Evolutionary conservation across 148 eudicot species (phyloP).

Genomic region (Silene latifolia): DNA sequence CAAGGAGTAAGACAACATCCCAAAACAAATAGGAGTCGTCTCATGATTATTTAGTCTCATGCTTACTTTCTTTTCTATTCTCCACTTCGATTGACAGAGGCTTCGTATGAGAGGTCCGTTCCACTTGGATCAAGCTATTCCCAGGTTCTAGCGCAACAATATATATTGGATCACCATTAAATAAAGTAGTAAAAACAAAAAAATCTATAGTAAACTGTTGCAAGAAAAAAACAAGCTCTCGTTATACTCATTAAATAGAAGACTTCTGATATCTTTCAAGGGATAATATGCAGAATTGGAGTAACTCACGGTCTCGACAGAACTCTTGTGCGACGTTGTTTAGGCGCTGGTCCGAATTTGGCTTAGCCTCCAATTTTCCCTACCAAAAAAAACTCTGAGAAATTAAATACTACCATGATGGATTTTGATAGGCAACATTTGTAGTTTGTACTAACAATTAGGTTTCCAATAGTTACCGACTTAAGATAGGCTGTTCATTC

Average conservation of each 20-base stretch:
- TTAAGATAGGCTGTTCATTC: background rate
- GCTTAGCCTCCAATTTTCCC: slow-evolving; percentile 34
- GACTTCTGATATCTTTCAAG: slow-evolving; percentile 3
- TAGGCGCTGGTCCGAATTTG: slow-evolving; percentile 32
- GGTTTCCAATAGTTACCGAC: background rate
- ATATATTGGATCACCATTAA: background rate
- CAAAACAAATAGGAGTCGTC: slow-evolving; percentile 53
- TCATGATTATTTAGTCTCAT: slow-evolving; percentile 50
- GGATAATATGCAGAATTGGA: background rate
- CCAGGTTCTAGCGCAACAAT: slow-evolving; percentile 36
- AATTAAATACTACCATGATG: background rate
- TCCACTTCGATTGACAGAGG: slow-evolving; percentile 34
- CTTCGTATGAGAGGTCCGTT: slow-evolving; percentile 32
- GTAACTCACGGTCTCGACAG: slow-evolving; percentile 30
- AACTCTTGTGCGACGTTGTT: slow-evolving; percentile 28
- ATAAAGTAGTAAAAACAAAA: no score
- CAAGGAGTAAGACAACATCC: slow-evolving; percentile 56
- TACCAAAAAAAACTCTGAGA: slow-evolving; percentile 23
- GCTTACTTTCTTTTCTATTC: slow-evolving; percentile 69
- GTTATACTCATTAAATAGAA: background rate
- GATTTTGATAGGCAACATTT: background rate
- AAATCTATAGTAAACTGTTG: no score
- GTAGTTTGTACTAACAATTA: background rate
- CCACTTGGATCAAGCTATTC: slow-evolving; percentile 40
- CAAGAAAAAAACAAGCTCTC: background rate